Percentiles rank a stretch among this genome's conserved stretches.
Conservation (phyloP, 2,329 filamentous ascomycete species). For the Trichoderma sp. region DNA sequence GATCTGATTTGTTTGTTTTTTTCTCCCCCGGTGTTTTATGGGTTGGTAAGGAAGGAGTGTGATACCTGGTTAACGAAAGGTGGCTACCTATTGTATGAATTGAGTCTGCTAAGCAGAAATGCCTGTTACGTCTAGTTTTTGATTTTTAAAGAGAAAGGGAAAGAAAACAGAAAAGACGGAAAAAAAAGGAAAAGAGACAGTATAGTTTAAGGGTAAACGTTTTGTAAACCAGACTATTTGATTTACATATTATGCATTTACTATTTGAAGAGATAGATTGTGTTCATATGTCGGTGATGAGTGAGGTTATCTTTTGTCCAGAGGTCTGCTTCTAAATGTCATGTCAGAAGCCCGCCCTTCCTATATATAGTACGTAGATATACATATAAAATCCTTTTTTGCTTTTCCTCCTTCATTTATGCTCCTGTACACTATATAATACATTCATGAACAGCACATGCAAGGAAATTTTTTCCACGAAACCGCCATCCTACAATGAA, state of each 20-base stretch:
- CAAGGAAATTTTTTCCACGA: not conserved
- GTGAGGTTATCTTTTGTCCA: slow-evolving; percentile 31
- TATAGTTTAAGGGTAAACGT: not conserved
- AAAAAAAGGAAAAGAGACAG: not conserved
- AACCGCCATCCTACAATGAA: not conserved
- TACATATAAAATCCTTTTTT: slow-evolving; percentile 15
- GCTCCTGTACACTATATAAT: slow-evolving; percentile 24
- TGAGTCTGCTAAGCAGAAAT: not conserved
- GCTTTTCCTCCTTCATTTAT: not conserved
- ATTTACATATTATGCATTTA: not conserved
- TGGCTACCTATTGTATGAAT: slow-evolving; percentile 9
- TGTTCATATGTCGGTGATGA: slow-evolving; percentile 24
- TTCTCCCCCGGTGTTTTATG: slow-evolving; percentile 12
- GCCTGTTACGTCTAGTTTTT: not conserved
- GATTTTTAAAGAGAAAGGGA: not conserved
- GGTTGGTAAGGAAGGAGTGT: not conserved
- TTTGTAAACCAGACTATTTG: too few species aligned
- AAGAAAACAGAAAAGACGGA: not conserved
- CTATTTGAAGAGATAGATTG: not conserved
- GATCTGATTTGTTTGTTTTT: not conserved
- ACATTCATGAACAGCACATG: slow-evolving; percentile 17
- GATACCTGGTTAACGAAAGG: slow-evolving; percentile 24
- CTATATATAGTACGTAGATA: slow-evolving; percentile 17
- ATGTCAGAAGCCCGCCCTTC: slow-evolving; percentile 10
- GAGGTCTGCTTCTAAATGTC: slow-evolving; percentile 2